phyloP scores from a whole-genome alignment of 352 stramenopile species.

The Globisporangium alternatum region DNA sequence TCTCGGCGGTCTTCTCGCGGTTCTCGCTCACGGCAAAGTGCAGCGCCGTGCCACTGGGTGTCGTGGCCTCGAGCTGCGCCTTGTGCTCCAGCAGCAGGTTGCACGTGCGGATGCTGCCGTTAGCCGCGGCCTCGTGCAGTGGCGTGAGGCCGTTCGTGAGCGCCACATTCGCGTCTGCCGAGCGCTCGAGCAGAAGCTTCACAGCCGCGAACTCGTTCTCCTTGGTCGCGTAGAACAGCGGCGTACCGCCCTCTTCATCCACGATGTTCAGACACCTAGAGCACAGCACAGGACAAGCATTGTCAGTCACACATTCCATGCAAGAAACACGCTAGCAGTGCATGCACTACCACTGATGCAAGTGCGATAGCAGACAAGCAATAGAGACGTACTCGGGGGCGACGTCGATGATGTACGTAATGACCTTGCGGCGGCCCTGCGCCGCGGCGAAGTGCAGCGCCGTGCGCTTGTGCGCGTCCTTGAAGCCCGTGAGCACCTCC shows the following conservation, averaged over 20 bases:
- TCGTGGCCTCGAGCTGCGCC: slow-evolving; percentile 52
- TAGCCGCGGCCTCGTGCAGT: slow-evolving; percentile 70
- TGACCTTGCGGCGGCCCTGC: slow-evolving; percentile 75
- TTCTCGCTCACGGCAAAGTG: slow-evolving; percentile 83
- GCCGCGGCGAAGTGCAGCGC: slow-evolving; percentile 76
- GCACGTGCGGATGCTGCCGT: slow-evolving; percentile 57
- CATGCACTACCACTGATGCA: too few relatives aligned
- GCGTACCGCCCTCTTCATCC: slow-evolving; percentile 70
- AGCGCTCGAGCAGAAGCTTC: slow-evolving; percentile 57
- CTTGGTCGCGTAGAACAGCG: slow-evolving; percentile 68
- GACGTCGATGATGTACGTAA: slow-evolving; percentile 66
- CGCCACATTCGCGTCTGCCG: slow-evolving; percentile 47
- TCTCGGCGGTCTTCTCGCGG: slow-evolving; percentile 70
- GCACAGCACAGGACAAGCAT: neutral
- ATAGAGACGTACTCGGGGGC: slow-evolving; percentile 33
- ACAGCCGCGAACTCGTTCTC: slow-evolving; percentile 76
- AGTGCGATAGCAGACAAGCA: too few relatives aligned
- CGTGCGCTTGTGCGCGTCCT: slow-evolving; percentile 79
- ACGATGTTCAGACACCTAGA: slow-evolving; percentile 40
- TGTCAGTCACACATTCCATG: neutral
- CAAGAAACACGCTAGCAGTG: neutral
- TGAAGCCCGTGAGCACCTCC: slow-evolving; percentile 66
- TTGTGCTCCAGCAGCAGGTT: slow-evolving; percentile 56
- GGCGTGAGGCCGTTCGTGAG: slow-evolving; percentile 61
- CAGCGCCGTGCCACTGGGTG: slow-evolving; percentile 69